phyloP scores from a whole-genome alignment of 306 rosid species.

The Cucurbita maxima region DNA sequence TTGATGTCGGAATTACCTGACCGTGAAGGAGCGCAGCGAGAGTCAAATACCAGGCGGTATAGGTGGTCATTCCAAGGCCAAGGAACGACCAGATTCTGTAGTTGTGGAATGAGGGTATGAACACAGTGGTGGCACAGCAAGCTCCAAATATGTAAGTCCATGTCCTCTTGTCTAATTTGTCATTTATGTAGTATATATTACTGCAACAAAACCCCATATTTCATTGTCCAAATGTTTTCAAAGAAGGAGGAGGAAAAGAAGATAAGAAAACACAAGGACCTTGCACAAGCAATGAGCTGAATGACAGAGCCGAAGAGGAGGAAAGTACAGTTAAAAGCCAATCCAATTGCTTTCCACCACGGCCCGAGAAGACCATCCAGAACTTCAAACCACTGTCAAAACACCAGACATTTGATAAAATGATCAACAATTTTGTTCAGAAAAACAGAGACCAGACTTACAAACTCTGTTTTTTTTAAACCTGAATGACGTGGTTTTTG shows the following conservation, averaged over 20 bases:
- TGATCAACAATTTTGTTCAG: background rate
- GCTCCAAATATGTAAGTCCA: constrained; percentile 68
- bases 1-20: constrained; percentile 22
- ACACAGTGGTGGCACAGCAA: constrained; percentile 47
- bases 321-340: constrained; percentile 59
- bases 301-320: constrained; percentile 58
- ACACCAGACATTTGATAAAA: background rate
- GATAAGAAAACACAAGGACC: constrained; percentile 12
- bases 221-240: too few species aligned
- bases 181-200: constrained; percentile 40
- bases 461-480: background rate
- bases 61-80: constrained; percentile 62
- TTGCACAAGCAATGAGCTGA: constrained; percentile 70
- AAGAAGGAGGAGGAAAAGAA: background rate
- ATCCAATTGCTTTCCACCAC: constrained; percentile 43
- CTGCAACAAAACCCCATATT: constrained; percentile 12
- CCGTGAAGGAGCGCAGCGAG: constrained; percentile 40
- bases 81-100: constrained; percentile 9
- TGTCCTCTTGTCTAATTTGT: constrained; percentile 54
- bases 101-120: too few species aligned
- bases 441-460: background rate
- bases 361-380: constrained; percentile 56
- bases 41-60: constrained; percentile 63
- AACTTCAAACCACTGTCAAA: constrained; percentile 53
- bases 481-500: constrained; percentile 71